These are phyloP conservation scores for Candida chauliodis DNA, from an alignment of 805 yeast genomes.

Conservation along the genomic window DNA sequence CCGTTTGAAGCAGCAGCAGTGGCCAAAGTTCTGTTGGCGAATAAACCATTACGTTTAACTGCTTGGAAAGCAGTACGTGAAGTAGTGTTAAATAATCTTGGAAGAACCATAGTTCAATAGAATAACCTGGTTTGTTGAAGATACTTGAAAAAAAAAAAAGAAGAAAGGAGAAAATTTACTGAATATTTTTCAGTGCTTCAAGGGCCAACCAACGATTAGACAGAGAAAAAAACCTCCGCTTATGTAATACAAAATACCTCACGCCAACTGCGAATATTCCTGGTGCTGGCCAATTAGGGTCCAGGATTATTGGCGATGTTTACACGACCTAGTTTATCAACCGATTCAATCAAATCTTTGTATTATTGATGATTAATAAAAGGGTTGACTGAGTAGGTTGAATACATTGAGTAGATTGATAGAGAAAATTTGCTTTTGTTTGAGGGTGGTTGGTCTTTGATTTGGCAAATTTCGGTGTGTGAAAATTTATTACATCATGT, in stretches of 20 bases:
- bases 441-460: too few species aligned
- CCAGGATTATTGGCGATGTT: neutral
- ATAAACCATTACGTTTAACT: conserved; percentile 76
- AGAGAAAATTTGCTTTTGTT: too few species aligned
- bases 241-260: neutral
- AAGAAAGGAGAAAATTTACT: neutral
- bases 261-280: neutral
- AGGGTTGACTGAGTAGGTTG: too few species aligned
- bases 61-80: conserved; percentile 87
- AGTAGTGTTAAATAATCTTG: conserved; percentile 49
- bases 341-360: neutral
- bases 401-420: too few species aligned
- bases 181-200: conserved; percentile 6
- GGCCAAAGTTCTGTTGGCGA: conserved; percentile 67
- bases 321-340: neutral
- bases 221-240: neutral
- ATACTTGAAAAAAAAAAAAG: neutral
- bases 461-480: too few species aligned
- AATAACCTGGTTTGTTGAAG: neutral
- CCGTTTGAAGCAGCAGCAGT: conserved; percentile 74
- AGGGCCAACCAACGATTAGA: neutral
- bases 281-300: neutral
- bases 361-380: too few species aligned
- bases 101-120: conserved; percentile 46
- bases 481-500: too few species aligned